Conservation (phyloP, 805 yeast species). For the Starmerella scarabaei region DNA sequence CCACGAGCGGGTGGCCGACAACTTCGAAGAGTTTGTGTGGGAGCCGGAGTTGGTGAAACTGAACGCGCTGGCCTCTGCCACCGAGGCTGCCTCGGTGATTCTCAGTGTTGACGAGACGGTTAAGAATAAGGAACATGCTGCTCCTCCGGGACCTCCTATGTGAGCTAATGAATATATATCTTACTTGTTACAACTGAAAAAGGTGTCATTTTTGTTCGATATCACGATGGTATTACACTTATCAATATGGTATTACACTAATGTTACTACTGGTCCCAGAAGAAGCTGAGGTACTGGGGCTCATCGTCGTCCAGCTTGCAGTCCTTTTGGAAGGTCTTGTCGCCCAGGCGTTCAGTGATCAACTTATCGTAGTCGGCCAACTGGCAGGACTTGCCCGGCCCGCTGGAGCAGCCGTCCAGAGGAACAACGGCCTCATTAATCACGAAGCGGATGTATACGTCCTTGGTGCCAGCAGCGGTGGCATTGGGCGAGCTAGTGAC, state of each 20-base stretch:
- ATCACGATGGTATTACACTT: too few species aligned
- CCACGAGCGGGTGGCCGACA: constrained; percentile 66
- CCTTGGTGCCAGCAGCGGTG: constrained; percentile 10
- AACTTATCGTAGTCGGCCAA: constrained; percentile 21
- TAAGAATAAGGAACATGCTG: constrained; percentile 30
- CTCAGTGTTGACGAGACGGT: constrained; percentile 91
- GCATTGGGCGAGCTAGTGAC: not conserved
- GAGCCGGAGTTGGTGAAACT: constrained; percentile 91
- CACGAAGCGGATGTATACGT: constrained; percentile 35
- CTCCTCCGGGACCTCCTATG: constrained; percentile 27
- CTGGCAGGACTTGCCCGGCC: constrained; percentile 41
- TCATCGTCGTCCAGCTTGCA: constrained; percentile 14
- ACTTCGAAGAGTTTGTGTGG: constrained; percentile 83
- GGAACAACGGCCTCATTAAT: constrained; percentile 45
- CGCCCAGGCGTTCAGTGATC: constrained; percentile 10
- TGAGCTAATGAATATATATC: constrained; percentile 1
- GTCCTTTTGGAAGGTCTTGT: constrained; percentile 7
- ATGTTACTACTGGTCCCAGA: constrained; percentile 19
- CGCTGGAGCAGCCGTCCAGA: constrained; percentile 36
- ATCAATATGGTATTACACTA: not conserved
- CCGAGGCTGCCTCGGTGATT: constrained; percentile 90
- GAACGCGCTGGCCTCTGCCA: constrained; percentile 89
- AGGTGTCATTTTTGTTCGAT: too few species aligned
- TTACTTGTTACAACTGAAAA: not conserved
- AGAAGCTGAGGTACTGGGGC: constrained; percentile 19